Base-by-base conservation (phyloP, 2,329 filamentous ascomycete species). In the Fusarium phyllophilum region DNA sequence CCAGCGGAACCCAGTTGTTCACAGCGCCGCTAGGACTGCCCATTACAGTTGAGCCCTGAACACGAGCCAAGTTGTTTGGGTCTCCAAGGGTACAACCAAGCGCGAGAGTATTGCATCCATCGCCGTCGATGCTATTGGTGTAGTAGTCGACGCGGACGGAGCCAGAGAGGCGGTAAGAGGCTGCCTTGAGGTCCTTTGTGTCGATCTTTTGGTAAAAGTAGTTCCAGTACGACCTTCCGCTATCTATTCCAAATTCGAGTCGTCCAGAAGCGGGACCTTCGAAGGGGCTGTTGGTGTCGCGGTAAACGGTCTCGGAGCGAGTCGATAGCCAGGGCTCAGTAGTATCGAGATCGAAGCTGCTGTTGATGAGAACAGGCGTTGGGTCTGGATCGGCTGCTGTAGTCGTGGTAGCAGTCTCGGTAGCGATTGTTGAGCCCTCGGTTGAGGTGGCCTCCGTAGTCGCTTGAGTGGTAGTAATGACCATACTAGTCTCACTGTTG, bases 1-100 rank as follows among this genome's bases (percentile, higher is more conserved):
- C 22, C 1, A 24, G 0, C 4, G 11, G 8, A 1, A 5, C 3
- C 29, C 22, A 34, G 6, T 10, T 34, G 6, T 14, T 14, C 12
- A 33, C 48, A 4, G 22, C 15, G 17, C 22, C 48, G 48, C 11
- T 14, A 24, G 15, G 6, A 10, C 11, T 51, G 6, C 22, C 46
- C 15, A 33, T 24, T 10, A 51, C 6, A 31, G 5, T n/a, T n/a
- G 29, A 18, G 11, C 29, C 46, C 15, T 14, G 29, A n/a, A 49
- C 46, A 18, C 22, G 29, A 18, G n/a, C 15, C 3, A 9, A 10
- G 46, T 49, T 14, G 15, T 33, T 51, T 33, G 15, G 29, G 48
- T 33, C 15, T 33, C 48, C 48, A 51, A 51, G 22, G 29, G 48
- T 51, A 51, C 29, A 51, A 5, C 31, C 29, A 9, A 34, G 3